These are phyloP conservation scores for Trypanosomatidae sp. DNA, from an alignment of 208 protist species.

Conservation along the genomic window DNA sequence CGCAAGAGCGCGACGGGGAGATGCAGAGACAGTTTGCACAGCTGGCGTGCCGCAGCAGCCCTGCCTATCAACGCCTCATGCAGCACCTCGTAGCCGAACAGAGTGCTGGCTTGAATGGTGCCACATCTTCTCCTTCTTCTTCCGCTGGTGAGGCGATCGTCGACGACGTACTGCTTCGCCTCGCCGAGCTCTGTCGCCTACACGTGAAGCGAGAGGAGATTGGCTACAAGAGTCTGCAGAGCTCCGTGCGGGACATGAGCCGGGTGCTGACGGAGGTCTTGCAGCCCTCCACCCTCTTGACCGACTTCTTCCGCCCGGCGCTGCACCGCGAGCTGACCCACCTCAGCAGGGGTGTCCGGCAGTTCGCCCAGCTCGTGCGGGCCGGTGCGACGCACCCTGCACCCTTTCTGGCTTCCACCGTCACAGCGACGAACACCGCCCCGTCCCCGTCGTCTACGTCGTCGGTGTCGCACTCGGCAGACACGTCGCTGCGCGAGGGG, in stretches of 20 bases:
- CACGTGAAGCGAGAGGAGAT: constrained; percentile 31
- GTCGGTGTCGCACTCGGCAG: too few species aligned
- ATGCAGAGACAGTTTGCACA: too few species aligned
- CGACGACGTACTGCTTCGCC: constrained; percentile 11
- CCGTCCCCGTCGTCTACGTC: too few species aligned
- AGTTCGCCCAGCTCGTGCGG: constrained; percentile 10
- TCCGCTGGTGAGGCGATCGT: neutral
- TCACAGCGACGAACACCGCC: too few species aligned
- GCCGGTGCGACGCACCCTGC: neutral
- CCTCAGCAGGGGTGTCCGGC: neutral
- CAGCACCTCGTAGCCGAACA: neutral
- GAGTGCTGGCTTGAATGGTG: neutral
- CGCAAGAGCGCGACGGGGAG: too few species aligned
- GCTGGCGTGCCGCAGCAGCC: constrained; percentile 27
- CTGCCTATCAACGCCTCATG: constrained; percentile 10
- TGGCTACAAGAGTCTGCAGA: constrained; percentile 20
- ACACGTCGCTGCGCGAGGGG: too few species aligned
- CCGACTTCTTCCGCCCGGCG: neutral
- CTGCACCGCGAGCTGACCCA: constrained; percentile 14
- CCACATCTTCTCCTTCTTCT: neutral
- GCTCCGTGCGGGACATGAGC: constrained; percentile 24
- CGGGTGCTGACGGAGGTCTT: constrained; percentile 29
- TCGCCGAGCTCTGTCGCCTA: constrained; percentile 25
- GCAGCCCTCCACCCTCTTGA: constrained; percentile 4
- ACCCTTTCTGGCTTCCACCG: too few species aligned